These are phyloP conservation scores for Samsoniella hepiali DNA, from an alignment of 2,329 filamentous ascomycete species.

Conservation along the genomic window DNA sequence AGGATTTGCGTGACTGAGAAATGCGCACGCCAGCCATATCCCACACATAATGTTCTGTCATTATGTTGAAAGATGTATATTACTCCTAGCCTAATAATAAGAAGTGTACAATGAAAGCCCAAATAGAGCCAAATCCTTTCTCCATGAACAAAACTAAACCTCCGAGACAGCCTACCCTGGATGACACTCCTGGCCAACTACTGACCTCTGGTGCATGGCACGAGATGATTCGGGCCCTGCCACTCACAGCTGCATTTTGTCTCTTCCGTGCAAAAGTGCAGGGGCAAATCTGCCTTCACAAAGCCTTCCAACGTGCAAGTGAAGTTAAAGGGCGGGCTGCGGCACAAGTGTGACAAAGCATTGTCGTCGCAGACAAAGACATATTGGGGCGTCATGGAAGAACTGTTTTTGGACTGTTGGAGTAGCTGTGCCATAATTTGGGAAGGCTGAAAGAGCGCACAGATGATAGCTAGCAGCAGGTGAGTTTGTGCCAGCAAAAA, in stretches of 20 bases:
- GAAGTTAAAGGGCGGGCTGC: neutral
- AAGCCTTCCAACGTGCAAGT: constrained; percentile 2
- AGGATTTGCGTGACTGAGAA: neutral
- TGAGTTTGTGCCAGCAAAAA: neutral
- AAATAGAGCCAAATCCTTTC: neutral
- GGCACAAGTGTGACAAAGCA: neutral
- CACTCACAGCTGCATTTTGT: constrained; percentile 5
- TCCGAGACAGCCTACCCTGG: neutral
- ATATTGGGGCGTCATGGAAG: neutral
- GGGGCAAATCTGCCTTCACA: neutral
- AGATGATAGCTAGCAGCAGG: neutral
- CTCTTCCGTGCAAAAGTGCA: neutral
- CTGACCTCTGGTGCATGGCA: neutral
- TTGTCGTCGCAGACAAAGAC: constrained; percentile 10
- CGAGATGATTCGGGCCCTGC: neutral
- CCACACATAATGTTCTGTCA: neutral
- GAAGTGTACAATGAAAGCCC: neutral
- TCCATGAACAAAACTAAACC: neutral
- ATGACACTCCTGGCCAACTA: neutral
- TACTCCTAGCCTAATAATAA: neutral
- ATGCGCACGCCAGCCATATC: neutral
- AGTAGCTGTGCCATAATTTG: neutral
- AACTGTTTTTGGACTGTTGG: no score
- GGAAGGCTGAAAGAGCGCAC: neutral
- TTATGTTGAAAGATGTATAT: neutral